A percentile compares a stretch with the other conserved stretches of the same genome.
phyloP scores from a whole-genome alignment of 371 early-diverging fungal genomes.

The Lichtheimia ramosa region DNA sequence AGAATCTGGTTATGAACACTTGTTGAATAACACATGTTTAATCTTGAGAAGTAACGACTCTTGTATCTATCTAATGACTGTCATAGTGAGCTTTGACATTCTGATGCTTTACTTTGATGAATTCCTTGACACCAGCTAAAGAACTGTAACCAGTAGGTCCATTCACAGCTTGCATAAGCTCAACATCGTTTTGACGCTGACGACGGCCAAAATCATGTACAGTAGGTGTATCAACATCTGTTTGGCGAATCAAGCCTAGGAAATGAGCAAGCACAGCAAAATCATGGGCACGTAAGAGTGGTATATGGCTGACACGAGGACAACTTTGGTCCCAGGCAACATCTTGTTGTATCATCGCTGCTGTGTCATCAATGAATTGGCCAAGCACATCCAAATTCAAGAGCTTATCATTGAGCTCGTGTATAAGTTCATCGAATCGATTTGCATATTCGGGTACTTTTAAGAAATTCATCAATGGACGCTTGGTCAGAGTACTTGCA shows the following conservation, averaged over 20 bases:
- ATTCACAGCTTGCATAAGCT: slow-evolving; percentile 17
- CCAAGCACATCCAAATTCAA: slow-evolving; percentile 20
- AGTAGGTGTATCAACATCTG: neutral
- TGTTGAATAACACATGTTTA: too few species aligned
- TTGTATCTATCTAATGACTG: too few species aligned
- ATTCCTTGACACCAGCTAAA: slow-evolving; percentile 21
- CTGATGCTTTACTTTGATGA: neutral
- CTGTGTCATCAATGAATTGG: slow-evolving; percentile 22
- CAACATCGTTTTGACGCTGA: neutral
- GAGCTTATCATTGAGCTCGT: slow-evolving; percentile 7
- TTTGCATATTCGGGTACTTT: slow-evolving; percentile 23
- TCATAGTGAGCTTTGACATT: too few species aligned
- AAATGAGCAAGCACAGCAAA: neutral
- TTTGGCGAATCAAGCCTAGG: neutral
- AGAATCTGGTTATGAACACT: too few species aligned
- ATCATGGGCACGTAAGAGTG: slow-evolving; percentile 2
- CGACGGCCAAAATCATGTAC: neutral
- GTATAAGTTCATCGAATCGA: slow-evolving; percentile 24
- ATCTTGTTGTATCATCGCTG: slow-evolving; percentile 30
- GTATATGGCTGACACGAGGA: slow-evolving; percentile 13
- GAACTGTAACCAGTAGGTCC: slow-evolving; percentile 16
- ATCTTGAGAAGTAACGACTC: too few species aligned
- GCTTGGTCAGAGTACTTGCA: slow-evolving; percentile 13
- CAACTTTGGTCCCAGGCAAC: slow-evolving; percentile 35
- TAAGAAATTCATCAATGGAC: slow-evolving; percentile 16